Evolutionary conservation across 495 filamentous ascomycete species (phyloP).

Genomic region (Hypoxylon subgilvum): DNA sequence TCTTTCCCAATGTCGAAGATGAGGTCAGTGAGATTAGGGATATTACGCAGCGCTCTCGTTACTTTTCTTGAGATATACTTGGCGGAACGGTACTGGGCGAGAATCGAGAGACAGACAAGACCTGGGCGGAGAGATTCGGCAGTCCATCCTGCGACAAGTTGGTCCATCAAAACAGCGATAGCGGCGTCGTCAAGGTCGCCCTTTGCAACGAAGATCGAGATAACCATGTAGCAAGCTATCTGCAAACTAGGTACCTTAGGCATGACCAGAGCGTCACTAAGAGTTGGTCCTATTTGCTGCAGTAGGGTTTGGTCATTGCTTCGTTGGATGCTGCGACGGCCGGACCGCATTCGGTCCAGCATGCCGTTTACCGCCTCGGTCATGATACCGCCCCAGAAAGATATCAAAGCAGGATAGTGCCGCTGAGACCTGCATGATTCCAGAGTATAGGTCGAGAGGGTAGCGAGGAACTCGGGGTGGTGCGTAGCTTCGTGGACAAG

Average conservation of each 20-base stretch:
- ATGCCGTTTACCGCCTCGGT: constrained; percentile 81
- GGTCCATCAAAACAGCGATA: constrained; percentile 82
- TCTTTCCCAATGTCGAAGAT: constrained; percentile 67
- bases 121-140: constrained; percentile 71
- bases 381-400: constrained; percentile 85
- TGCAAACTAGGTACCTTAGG: constrained; percentile 75
- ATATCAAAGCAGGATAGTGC: constrained; percentile 74
- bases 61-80: constrained; percentile 73
- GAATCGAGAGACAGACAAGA: constrained; percentile 78
- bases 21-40: constrained; percentile 62
- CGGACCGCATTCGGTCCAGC: constrained; percentile 75
- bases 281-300: constrained; percentile 71
- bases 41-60: constrained; percentile 69
- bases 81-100: constrained; percentile 73
- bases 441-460: constrained; percentile 76
- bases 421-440: constrained; percentile 68
- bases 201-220: constrained; percentile 83
- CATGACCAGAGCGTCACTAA: constrained; percentile 77
- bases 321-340: constrained; percentile 67
- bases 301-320: constrained; percentile 81
- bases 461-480: constrained; percentile 70
- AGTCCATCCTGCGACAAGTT: constrained; percentile 76
- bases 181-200: constrained; percentile 74
- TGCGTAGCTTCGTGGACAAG: constrained; percentile 80
- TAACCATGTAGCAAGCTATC: constrained; percentile 87